phyloP scores from a whole-genome alignment of 495 filamentous ascomycete species.

The Barbatosphaeria neglecta region DNA sequence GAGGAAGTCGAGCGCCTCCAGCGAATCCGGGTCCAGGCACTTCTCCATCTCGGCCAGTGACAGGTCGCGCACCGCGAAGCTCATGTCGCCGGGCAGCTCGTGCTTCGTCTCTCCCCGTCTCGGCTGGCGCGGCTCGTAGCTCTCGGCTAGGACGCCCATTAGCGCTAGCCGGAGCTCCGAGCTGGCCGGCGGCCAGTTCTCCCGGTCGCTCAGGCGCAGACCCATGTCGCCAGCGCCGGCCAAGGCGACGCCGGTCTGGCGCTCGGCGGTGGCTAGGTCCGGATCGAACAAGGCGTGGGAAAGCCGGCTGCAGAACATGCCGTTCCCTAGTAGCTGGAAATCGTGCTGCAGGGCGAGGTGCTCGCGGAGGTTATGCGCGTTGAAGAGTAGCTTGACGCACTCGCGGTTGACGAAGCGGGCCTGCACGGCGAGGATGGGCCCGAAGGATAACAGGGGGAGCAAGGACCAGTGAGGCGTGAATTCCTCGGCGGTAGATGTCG shows the following conservation, averaged over 20 bases:
- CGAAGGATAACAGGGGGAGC: conserved; percentile 62
- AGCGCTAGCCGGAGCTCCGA: conserved; percentile 81
- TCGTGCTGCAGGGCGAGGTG: conserved; percentile 67
- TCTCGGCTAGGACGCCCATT: conserved; percentile 76
- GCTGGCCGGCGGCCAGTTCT: conserved; percentile 85
- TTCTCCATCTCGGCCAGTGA: conserved; percentile 60
- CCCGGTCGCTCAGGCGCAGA: conserved; percentile 60
- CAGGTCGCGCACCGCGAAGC: conserved; percentile 79
- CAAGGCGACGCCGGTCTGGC: conserved; percentile 52
- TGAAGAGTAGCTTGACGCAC: conserved; percentile 71
- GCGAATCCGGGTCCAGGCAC: conserved; percentile 64
- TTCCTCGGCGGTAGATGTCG: not conserved
- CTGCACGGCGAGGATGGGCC: conserved; percentile 61
- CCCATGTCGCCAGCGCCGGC: conserved; percentile 63
- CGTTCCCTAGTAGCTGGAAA: conserved; percentile 76
- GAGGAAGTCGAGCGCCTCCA: conserved; percentile 86
- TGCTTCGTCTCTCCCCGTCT: conserved; percentile 3
- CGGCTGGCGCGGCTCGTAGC: conserved; percentile 32
- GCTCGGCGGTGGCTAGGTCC: conserved; percentile 69
- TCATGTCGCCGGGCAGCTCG: conserved; percentile 62
- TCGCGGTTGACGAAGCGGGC: conserved; percentile 63
- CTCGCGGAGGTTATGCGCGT: conserved; percentile 55
- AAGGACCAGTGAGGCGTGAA: conserved; percentile 65
- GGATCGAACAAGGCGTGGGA: conserved; percentile 78
- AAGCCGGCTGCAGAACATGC: conserved; percentile 66